Conservation (phyloP, 352 stramenopile genomes). For the Globisporangium cylindrosporum region DNA sequence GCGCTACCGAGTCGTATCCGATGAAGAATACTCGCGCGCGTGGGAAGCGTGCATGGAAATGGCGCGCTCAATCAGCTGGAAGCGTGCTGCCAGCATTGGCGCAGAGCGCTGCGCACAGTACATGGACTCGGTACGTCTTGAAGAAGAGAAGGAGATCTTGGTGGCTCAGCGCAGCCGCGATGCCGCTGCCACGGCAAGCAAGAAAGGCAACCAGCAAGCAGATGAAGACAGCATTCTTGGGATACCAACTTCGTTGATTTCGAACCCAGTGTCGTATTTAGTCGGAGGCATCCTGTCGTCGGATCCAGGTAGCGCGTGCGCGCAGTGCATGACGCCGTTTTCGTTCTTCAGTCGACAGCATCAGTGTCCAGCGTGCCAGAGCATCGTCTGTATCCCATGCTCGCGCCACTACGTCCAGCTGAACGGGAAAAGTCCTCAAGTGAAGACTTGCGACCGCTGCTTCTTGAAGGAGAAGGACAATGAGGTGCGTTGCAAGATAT, state of each 20-base stretch:
- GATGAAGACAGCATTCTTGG: slow-evolving; percentile 44
- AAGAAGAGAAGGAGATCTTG: slow-evolving; percentile 46
- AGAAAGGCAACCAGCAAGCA: slow-evolving; percentile 16
- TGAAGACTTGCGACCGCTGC: slow-evolving; percentile 70
- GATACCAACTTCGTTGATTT: slow-evolving; percentile 49
- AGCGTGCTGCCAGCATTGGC: slow-evolving; percentile 38
- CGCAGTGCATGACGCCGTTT: slow-evolving; percentile 59
- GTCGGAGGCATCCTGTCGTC: slow-evolving; percentile 52
- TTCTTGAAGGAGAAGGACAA: slow-evolving; percentile 72
- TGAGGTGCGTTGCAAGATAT: slow-evolving; percentile 26
- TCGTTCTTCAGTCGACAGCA: slow-evolving; percentile 73
- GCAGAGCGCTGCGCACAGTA: slow-evolving; percentile 36
- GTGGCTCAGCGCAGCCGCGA: slow-evolving; percentile 36
- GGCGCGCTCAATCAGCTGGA: slow-evolving; percentile 77
- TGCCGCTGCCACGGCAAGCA: slow-evolving; percentile 6
- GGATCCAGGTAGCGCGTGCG: slow-evolving; percentile 27
- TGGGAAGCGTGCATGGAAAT: slow-evolving; percentile 66
- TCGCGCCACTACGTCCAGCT: slow-evolving; percentile 54
- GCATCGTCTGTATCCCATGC: slow-evolving; percentile 53
- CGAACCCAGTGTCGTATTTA: slow-evolving; percentile 66
- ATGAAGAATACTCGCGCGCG: slow-evolving; percentile 31
- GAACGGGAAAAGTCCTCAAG: slow-evolving; percentile 33
- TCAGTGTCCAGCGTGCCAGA: slow-evolving; percentile 46
- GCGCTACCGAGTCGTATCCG: slow-evolving; percentile 26
- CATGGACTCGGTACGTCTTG: slow-evolving; percentile 38